Evolutionary conservation across 768 basidiomycete species (phyloP).

Genomic region (Mrakia frigida): DNA sequence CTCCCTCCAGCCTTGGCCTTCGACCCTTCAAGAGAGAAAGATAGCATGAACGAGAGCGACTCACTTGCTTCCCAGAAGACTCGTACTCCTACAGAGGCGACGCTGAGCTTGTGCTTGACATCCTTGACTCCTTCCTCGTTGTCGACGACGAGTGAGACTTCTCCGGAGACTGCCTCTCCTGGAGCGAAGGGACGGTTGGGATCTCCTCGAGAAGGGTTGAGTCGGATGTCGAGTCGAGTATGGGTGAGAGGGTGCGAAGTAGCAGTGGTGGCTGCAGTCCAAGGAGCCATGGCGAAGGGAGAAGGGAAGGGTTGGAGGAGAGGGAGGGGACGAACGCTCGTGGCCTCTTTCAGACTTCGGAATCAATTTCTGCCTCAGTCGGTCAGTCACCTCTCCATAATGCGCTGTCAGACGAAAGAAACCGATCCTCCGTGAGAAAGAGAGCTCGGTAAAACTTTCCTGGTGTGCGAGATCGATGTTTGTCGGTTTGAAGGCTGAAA

Average conservation of each 20-base stretch:
- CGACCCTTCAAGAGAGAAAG: not conserved
- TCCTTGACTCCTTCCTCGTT: constrained; percentile 26
- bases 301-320: not conserved
- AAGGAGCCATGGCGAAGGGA: not conserved
- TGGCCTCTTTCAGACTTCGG: no score
- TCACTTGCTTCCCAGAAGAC: constrained; percentile 25
- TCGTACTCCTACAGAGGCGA: not conserved
- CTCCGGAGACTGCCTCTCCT: not conserved
- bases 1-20: no score
- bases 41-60: not conserved
- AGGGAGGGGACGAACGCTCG: not conserved
- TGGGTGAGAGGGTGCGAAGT: not conserved
- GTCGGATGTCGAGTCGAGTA: not conserved
- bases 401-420: no score
- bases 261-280: not conserved
- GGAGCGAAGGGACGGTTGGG: not conserved
- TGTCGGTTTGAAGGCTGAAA: no score
- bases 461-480: no score
- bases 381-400: no score
- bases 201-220: constrained; percentile 2
- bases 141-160: constrained; percentile 19
- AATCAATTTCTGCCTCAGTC: no score
- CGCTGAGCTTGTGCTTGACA: constrained; percentile 21
- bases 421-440: no score
- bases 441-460: no score